Evolutionary conservation across 257 asterid species (phyloP).

Genomic region (Solanum medicagineum): DNA sequence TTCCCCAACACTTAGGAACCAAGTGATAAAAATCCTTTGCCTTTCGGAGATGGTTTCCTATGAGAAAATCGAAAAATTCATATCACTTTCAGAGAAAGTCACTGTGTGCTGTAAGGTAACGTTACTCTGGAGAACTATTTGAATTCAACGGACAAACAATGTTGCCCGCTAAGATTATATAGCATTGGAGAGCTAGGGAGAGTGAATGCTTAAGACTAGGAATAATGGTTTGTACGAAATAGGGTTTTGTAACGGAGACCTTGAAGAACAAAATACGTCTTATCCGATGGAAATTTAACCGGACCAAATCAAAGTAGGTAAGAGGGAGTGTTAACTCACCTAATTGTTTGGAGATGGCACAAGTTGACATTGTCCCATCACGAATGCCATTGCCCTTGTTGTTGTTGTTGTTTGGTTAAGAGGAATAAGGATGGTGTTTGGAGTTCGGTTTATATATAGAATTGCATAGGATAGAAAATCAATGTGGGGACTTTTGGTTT

Average conservation of each 20-base stretch:
- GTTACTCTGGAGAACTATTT: rapidly evolving
- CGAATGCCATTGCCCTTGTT: not conserved
- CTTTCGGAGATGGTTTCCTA: not conserved
- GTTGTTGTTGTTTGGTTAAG: too few relatives aligned
- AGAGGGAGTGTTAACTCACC: not conserved
- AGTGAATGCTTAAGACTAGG: not conserved
- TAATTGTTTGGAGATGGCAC: not conserved
- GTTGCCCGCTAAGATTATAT: not conserved
- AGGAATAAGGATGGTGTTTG: too few relatives aligned
- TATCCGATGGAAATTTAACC: not conserved
- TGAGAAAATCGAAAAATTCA: conserved; percentile 1
- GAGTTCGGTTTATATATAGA: too few relatives aligned
- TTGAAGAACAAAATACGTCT: not conserved
- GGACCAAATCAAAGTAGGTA: not conserved
- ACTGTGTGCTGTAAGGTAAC: not conserved
- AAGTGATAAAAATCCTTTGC: not conserved
- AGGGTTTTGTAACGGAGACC: not conserved
- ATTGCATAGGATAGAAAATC: too few relatives aligned
- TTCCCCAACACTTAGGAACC: not conserved
- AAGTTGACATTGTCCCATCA: not conserved
- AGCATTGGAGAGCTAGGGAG: not conserved
- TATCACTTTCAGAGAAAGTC: not conserved
- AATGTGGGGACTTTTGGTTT: too few relatives aligned
- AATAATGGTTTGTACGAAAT: not conserved
- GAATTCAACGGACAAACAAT: not conserved